phyloP scores from a whole-genome alignment of 2,329 filamentous ascomycete species.

The Geosmithia putterillii region DNA sequence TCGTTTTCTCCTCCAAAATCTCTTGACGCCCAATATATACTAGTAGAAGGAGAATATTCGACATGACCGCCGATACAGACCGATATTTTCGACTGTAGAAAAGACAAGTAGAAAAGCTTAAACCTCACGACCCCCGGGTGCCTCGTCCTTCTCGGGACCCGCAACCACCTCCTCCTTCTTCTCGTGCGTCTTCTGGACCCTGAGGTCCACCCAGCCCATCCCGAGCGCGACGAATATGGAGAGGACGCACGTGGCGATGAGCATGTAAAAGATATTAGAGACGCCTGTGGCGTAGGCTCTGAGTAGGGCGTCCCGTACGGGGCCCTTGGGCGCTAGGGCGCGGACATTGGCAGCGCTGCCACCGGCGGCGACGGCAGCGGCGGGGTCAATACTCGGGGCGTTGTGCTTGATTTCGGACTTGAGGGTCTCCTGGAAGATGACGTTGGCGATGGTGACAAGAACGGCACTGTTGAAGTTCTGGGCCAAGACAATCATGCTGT shows the following conservation, averaged over 20 bases:
- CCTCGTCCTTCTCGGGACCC: neutral
- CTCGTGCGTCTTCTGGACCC: conserved; percentile 1
- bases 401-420: conserved; percentile 1
- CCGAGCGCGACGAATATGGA: conserved; percentile 6
- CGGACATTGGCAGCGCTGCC: conserved; percentile 7
- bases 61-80: too few species aligned
- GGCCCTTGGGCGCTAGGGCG: conserved; percentile 3
- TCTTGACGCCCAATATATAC: too few species aligned
- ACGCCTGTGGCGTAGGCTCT: conserved; percentile 5
- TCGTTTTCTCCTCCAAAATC: too few species aligned
- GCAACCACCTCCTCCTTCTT: conserved; percentile 1
- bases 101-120: neutral
- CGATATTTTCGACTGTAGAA: too few species aligned
- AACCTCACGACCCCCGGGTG: neutral
- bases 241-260: conserved; percentile 3
- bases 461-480: conserved; percentile 27
- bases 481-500: conserved; percentile 13
- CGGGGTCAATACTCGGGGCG: conserved; percentile 4
- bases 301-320: conserved; percentile 3
- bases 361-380: conserved; percentile 7
- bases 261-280: conserved; percentile 5
- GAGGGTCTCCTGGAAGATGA: conserved; percentile 7
- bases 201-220: conserved; percentile 9
- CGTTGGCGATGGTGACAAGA: conserved; percentile 7
- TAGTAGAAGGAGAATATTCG: too few species aligned